Base-by-base conservation (phyloP, 805 yeast genomes). In the Brettanomyces custersianus region DNA sequence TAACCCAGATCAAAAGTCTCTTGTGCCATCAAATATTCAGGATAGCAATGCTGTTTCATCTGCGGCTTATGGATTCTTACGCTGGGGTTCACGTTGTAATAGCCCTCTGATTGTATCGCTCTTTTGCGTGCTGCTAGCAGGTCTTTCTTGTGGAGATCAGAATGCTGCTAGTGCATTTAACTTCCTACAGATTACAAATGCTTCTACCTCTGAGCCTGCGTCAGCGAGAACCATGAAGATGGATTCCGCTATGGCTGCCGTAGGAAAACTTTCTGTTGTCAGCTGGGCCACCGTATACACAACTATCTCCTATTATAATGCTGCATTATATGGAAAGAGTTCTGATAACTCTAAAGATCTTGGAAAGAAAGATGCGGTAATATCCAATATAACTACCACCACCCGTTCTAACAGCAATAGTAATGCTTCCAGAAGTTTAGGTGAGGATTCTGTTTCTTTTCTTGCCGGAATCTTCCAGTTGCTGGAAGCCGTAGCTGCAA, bases 51-150 rank as follows among this genome's bases (percentile, higher is more conserved):
- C n/a, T n/a, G n/a, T n/a, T n/a, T 26, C 29, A 11, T 31, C 33
- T 6, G 5, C 35, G 5, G 64, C 85, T 2, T 68, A 74, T 49
- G 96, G 95, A 0, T 88, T 92, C 45, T 64, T 90, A 28, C 74
- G 73, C 37, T 92, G 97, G 97, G 94, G 94, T 0, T 66, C 92
- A 2, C 77, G 83, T 48, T 59, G 61, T 37, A 86, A 78, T 41
- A 85, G 85, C 12, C 79, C 90, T 8, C 63, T 86, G 33, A 84
- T 87, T 62, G 73, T 85, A 35, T 81, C 97, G 0, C 73, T 94
- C 0, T 86, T 80, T 48, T 76, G 88, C 44, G 66, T 85, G 38
- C 71, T 90, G 68, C 63, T 90, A 39, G 77, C 94, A 3, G 79
- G 92, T 5, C 63, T 90, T 27, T 68, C 92, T 0, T 65, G 69